Evolutionary conservation across 345 rosid species (phyloP), one percentile per base, ranked within the genome.

Genomic region (Moricandia moricandioides): DNA sequence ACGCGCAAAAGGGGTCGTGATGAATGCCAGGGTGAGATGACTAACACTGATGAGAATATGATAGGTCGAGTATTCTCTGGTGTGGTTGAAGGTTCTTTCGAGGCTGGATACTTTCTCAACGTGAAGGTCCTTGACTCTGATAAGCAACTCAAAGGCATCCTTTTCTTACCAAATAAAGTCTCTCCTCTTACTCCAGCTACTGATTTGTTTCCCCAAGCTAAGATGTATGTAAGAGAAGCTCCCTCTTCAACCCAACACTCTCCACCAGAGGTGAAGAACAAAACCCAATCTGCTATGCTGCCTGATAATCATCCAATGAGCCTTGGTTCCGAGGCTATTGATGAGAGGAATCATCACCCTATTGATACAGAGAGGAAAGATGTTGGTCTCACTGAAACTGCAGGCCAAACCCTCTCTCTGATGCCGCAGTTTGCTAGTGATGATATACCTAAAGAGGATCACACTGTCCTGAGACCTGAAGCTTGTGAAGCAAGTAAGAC

Each of bases 151-250:
- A 84, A 84, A 72, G 97, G 97, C 62, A 58, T 91, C 52, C 86
- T 86, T 62, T 91, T 91, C 82, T 75, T 85, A 37, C 92, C 94
- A 0, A 83, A 85, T 1, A 80, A 57, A 77, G 82, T 83, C 57
- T 54, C 70, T 79, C 97, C 97, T 1, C 45, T 91, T 55, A 84
- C 88, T 33, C 75, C 83, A 34, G 70, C 79, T 40, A 86, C 85
- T 84, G 97, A 91, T 79, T 80, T 91, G 72, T 90, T 92, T 73
- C 97, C 92, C 8, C 76, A 82, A 75, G 92, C 79, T 65, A 85
- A 67, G 83, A 91, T 89, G 94, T 81, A 80, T 57, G 73, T 30
- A 73, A 49, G 56, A 49, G 24, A 49, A 16, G 37, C 8, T 33
- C 8, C 8, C 37, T 33, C 57, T 62, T 56, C 60, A 33, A 71